Evolutionary conservation across 257 asterid species (phyloP), one percentile per base, ranked within the genome.

Genomic region (Solanum acaule): DNA sequence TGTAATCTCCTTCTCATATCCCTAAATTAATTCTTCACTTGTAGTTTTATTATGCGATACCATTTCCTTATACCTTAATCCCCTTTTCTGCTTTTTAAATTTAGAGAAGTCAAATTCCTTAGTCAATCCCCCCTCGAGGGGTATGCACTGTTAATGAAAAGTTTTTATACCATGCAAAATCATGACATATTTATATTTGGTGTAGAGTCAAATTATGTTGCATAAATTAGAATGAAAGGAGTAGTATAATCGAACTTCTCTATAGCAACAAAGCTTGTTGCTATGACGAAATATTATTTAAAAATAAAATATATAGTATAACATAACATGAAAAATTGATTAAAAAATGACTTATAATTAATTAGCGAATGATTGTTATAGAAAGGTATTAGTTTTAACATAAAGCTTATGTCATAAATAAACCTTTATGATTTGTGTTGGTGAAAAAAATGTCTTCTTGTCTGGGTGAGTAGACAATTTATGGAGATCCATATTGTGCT

Each of bases 381-480:
- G 37, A 27, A 6, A 68, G 2, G 1, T 68, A 1, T 27, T 14
- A 33, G 14, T 31, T 70, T 70, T 70, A 70, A 31, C n/a, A 31
- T 15, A 68, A 68, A 68, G 37, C 35, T 68, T 68, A 68, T 68
- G 75, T 68, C 84, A 79, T 25, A 44, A 78, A 42, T 25, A 42
- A 79, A 44, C 67, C 65, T 79, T 79, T 44, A 79, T 79, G 25
- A 81, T 44, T 49, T 46, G 5, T 83, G 82, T 84, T 84, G 90
- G 90, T 75, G 81, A 8, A 76, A 27, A 42, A 88, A 75, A 14
- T 63, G 65, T 61, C 46, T 63, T 75, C 67, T 20, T 59, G 90
- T 85, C 86, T 18, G 73, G 72, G 31, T 77, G 86, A 72, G 67
- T 61, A 44, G 61, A 75, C 83, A 75, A 72, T 27, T 70, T 46